Conservation (phyloP, 371 early-diverging fungal species). For the Ecytonucleospora hepatopenaei region DNA sequence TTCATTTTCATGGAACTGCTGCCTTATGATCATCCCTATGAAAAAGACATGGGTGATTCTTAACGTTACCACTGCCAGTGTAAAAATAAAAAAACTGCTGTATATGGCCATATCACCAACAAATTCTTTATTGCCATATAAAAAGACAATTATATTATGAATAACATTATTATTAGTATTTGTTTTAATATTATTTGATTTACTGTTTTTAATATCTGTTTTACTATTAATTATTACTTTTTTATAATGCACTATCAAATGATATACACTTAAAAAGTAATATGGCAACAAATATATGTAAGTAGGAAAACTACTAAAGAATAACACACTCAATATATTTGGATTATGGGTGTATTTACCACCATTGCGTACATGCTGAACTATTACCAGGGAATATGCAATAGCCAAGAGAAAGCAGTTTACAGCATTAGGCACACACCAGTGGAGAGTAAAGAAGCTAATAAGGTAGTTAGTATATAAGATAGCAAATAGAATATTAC, state of each 20-base stretch:
- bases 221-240: neutral
- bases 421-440: constrained; percentile 14
- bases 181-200: neutral
- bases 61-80: constrained; percentile 29
- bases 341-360: constrained; percentile 3
- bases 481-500: constrained; percentile 15
- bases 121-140: constrained; percentile 13
- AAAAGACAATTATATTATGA: constrained; percentile 4
- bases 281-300: constrained; percentile 45
- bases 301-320: constrained; percentile 25
- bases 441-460: constrained; percentile 5
- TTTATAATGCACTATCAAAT: constrained; percentile 21
- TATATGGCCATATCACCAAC: constrained; percentile 24
- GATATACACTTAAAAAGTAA: constrained; percentile 39
- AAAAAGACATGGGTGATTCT: constrained; percentile 24
- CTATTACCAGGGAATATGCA: constrained; percentile 13
- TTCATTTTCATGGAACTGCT: constrained; percentile 46
- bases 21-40: constrained; percentile 39
- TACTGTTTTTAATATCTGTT: neutral
- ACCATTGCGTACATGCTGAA: neutral
- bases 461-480: constrained; percentile 5
- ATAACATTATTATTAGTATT: neutral
- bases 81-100: constrained; percentile 27
- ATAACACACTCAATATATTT: constrained; percentile 25
- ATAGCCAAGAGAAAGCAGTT: constrained; percentile 15